Conservation (phyloP, 2,329 filamentous ascomycete species). For the Rugonectria rugulosa region DNA sequence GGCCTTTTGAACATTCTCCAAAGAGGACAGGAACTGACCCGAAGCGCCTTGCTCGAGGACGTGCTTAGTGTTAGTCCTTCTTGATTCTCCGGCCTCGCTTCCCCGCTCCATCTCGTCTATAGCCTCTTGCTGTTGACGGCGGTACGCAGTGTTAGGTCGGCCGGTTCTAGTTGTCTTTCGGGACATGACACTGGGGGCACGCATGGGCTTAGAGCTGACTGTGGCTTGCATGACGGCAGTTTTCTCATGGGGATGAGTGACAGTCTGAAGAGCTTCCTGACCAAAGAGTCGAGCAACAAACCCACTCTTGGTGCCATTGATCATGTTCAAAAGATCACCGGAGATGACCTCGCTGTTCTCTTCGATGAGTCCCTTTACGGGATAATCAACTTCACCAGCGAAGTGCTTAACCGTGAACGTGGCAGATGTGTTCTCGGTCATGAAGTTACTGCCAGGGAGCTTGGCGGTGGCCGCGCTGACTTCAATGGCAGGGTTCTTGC, state of each 20-base stretch:
- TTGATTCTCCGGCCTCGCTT: constrained; percentile 56
- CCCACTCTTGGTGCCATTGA: constrained; percentile 85
- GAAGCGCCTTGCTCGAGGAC: constrained; percentile 82
- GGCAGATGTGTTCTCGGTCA: constrained; percentile 80
- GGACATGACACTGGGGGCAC: constrained; percentile 91
- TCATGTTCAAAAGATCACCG: constrained; percentile 92
- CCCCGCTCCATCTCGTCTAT: constrained; percentile 56
- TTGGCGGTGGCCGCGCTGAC: constrained; percentile 78
- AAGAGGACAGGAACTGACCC: constrained; percentile 86
- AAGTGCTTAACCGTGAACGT: constrained; percentile 94
- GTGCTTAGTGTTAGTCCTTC: constrained; percentile 50
- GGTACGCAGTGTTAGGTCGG: constrained; percentile 43
- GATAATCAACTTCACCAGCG: constrained; percentile 95
- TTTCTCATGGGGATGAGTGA: constrained; percentile 91
- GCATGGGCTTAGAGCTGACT: constrained; percentile 92
- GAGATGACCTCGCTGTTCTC: constrained; percentile 97
- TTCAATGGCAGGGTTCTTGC: constrained; percentile 89
- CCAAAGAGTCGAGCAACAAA: constrained; percentile 93
- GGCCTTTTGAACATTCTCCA: constrained; percentile 91
- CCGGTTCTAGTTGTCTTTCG: constrained; percentile 66
- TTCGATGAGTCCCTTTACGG: constrained; percentile 84
- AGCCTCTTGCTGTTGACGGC: constrained; percentile 52
- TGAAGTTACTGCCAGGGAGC: constrained; percentile 88
- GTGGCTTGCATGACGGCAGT: constrained; percentile 94
- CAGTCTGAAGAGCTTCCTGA: constrained; percentile 91